Evolutionary conservation across 352 stramenopile genomes (phyloP).

Genomic region (Pythium chondricola): DNA sequence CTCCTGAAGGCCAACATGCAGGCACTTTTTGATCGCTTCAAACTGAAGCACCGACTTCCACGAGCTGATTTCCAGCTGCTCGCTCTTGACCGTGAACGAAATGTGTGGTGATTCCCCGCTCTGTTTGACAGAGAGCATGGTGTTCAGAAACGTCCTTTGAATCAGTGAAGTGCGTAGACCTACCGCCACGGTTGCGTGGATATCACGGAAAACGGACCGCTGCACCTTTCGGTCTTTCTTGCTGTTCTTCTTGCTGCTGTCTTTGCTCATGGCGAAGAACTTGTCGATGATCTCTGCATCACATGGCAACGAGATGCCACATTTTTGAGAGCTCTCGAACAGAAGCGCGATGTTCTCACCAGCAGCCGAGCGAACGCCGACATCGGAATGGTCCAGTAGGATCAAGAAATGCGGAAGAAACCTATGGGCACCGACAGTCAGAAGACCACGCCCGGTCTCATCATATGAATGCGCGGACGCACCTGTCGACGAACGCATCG

Average conservation of each 20-base stretch:
- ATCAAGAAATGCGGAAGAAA: conserved; percentile 62
- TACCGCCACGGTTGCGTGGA: conserved; percentile 73
- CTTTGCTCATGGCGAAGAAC: conserved; percentile 78
- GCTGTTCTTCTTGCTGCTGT: conserved; percentile 87
- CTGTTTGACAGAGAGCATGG: conserved; percentile 18
- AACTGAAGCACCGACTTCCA: conserved; percentile 83
- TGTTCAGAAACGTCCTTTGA: neutral
- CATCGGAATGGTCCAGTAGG: conserved; percentile 70
- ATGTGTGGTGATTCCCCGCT: conserved; percentile 75
- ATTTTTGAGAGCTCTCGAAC: conserved; percentile 59
- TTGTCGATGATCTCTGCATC: conserved; percentile 65
- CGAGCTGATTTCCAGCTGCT: conserved; percentile 64
- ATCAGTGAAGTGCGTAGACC: conserved; percentile 6
- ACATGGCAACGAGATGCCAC: conserved; percentile 37
- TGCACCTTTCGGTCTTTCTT: conserved; percentile 87
- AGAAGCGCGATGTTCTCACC: conserved; percentile 85
- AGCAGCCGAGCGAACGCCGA: conserved; percentile 72
- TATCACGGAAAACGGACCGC: conserved; percentile 77
- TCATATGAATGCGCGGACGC: neutral
- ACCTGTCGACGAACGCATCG: conserved; percentile 60
- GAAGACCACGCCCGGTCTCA: neutral
- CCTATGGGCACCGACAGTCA: conserved; percentile 19
- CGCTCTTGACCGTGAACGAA: conserved; percentile 69
- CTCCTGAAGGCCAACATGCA: conserved; percentile 68
- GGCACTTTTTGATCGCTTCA: conserved; percentile 69